Evolutionary conservation across 129 eudicot genomes (phyloP).

Genomic region (Lactuca sativa): DNA sequence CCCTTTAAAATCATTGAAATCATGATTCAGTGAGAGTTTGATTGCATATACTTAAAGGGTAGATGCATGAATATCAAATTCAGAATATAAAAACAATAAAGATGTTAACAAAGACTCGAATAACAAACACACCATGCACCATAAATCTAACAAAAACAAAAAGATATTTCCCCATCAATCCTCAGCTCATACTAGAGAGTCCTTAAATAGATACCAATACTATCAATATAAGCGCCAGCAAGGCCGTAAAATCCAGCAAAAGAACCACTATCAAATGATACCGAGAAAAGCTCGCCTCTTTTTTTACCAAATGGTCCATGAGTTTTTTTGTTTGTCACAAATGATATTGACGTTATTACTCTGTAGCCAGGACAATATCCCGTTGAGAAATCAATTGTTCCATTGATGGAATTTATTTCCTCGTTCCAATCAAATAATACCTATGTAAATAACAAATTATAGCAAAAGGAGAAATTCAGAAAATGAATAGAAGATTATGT

Average conservation of each 20-base stretch:
- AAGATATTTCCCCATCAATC: no score
- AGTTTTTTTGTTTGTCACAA: conserved; percentile 2
- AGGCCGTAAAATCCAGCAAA: conserved; percentile 14
- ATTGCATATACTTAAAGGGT: no score
- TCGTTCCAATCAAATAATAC: not conserved
- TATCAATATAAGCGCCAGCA: not conserved
- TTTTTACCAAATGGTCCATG: conserved; percentile 1
- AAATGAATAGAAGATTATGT: not conserved
- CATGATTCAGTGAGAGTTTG: no score
- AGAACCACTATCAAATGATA: not conserved
- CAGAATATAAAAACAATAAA: no score
- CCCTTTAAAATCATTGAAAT: no score
- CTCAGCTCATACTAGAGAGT: no score
- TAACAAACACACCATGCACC: no score
- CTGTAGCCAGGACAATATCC: not conserved
- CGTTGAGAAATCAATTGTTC: not conserved
- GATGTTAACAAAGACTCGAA: no score
- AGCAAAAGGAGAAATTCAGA: not conserved
- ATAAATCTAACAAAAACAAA: no score
- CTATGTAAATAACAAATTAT: not conserved
- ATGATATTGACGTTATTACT: not conserved
- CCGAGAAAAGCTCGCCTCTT: not conserved
- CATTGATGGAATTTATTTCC: conserved; percentile 3
- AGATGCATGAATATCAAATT: no score
- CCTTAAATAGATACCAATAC: conserved; percentile 4